A percentile compares a stretch with the other conserved stretches of the same genome.
phyloP scores from a whole-genome alignment of 139 green algal species.

The Helicosporidium sp. region DNA sequence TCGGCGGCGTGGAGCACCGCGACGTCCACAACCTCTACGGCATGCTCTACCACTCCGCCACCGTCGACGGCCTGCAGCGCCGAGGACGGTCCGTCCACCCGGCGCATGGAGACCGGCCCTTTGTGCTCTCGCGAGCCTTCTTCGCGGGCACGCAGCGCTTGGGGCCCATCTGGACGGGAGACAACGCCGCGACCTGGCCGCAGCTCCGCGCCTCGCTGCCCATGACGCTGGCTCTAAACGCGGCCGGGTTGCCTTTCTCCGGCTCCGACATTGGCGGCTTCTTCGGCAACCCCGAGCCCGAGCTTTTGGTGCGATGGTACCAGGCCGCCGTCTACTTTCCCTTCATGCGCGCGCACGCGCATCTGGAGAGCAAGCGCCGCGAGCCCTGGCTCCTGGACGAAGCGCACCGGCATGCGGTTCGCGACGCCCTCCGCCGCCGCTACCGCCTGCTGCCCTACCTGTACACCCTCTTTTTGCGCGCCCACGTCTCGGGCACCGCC shows the following conservation, averaged over 20 bases:
- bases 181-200: slow-evolving; percentile 80
- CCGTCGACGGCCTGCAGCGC: slow-evolving; percentile 6
- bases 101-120: slow-evolving; percentile 70
- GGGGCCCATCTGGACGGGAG: slow-evolving; percentile 95
- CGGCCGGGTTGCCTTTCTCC: slow-evolving; percentile 72
- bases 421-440: not conserved
- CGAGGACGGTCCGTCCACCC: slow-evolving; percentile 9
- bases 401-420: not conserved
- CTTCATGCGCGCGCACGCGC: slow-evolving; percentile 89
- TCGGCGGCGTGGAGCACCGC: slow-evolving; percentile 64
- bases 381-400: slow-evolving; percentile 97
- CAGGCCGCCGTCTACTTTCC: slow-evolving; percentile 87
- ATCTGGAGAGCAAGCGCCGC: slow-evolving; percentile 83
- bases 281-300: slow-evolving; percentile 86
- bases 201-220: slow-evolving; percentile 54
- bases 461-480: slow-evolving; percentile 84
- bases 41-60: slow-evolving; percentile 81
- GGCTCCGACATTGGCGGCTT: slow-evolving; percentile 93
- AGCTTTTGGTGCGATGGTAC: slow-evolving; percentile 88
- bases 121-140: slow-evolving; percentile 89
- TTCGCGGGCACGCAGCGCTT: slow-evolving; percentile 70
- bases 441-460: slow-evolving; percentile 91
- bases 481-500: slow-evolving; percentile 52
- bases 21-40: slow-evolving; percentile 93
- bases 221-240: slow-evolving; percentile 75